Base-by-base conservation (phyloP, 441 rosid species). In the Erodium texanum region DNA sequence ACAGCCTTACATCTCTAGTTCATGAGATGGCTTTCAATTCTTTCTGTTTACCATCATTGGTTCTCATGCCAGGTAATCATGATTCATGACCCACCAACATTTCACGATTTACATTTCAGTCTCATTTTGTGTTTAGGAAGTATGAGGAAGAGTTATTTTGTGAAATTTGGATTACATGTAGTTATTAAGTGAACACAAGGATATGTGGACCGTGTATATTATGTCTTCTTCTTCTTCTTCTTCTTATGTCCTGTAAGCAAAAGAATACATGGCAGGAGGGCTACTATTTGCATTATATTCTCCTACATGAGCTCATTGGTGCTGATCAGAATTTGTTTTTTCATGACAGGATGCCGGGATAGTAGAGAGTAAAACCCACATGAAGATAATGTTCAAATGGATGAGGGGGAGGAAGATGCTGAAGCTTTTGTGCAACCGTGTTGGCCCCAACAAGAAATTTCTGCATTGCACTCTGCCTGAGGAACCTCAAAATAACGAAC, bases 371-470 rank as follows among this genome's bases (percentile, higher is more conserved):
- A 93, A 90, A 81, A 90, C 98, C 0, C 96, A 89, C 79, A 83
- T 93, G 98, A 93, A 91, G 79, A 79, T 93, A 75, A 72, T 93
- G 87, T 80, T 93, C 62, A 93, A 93, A 81, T 93, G 98, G 98
- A 93, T 91, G 97, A 81, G 92, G 75, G 98, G 98, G 10, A 84
- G 85, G 79, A 84, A 83, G 75, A 82, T 87, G 95, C 85, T 93
- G 41, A 91, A 88, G 87, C 76, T 91, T 71, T 65, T 87, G 62
- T 90, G 98, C 83, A 83, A 78, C 80, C 88, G 79, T 5, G 88
- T 86, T 43, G 97, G 98, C 15, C 80, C 87, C 68, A 80, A 58
- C 77, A 93, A 90, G 80, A 91, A 86, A 82, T 89, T 93, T 76
- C 73, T 83, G 62, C 91, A 86, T 79, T 65, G 80, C 64, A 73